Conservation (phyloP, 768 basidiomycete genomes). For the Amanita polypyramis region DNA sequence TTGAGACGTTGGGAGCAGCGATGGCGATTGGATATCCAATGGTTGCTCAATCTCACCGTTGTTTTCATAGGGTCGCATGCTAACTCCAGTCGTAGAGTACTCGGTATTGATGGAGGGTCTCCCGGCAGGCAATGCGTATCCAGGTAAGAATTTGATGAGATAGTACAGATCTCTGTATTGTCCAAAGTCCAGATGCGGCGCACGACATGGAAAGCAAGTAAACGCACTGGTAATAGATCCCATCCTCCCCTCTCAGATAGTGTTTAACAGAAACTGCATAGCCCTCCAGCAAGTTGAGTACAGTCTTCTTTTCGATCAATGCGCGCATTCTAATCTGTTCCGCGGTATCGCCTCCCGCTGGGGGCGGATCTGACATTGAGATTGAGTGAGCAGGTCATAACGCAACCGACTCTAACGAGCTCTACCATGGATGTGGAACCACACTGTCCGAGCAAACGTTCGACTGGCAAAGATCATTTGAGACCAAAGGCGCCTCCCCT, state of each 20-base stretch:
- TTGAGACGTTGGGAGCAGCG: not conserved
- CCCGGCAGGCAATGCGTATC: slow-evolving; percentile 45
- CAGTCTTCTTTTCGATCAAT: slow-evolving; percentile 58
- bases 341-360: slow-evolving; percentile 11
- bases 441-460: slow-evolving; percentile 48
- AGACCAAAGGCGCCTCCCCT: slow-evolving; percentile 60
- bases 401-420: not conserved
- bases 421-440: slow-evolving; percentile 58
- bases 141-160: slow-evolving; percentile 63
- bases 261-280: slow-evolving; percentile 60
- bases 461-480: slow-evolving; percentile 50
- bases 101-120: slow-evolving; percentile 20
- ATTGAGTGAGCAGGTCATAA: not conserved
- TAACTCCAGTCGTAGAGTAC: not conserved
- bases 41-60: not conserved
- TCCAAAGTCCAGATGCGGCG: not conserved
- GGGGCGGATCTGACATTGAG: slow-evolving; percentile 14
- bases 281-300: slow-evolving; percentile 57
- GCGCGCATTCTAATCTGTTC: slow-evolving; percentile 31
- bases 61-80: not conserved
- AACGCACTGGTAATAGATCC: slow-evolving; percentile 33
- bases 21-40: not conserved
- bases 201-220: not conserved
- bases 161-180: slow-evolving; percentile 46
- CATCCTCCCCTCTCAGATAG: slow-evolving; percentile 53